Percentiles rank a stretch among this genome's conserved stretches.
These are phyloP conservation scores for Narthecium ossifragum DNA, from an alignment of 106 monocot species.

Conservation along the genomic window DNA sequence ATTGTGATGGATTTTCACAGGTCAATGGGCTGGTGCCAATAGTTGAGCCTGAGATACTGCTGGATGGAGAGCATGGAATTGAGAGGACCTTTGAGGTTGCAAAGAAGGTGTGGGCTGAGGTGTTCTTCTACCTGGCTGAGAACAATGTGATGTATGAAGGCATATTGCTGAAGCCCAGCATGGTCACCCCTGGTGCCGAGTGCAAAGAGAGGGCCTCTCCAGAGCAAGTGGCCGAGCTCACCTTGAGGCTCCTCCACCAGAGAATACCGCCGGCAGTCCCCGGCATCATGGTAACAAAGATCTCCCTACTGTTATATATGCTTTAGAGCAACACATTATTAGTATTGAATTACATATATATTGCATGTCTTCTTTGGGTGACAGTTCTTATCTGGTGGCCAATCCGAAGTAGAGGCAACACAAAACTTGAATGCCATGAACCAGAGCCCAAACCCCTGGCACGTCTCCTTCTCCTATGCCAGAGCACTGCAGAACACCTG, in stretches of 20 bases:
- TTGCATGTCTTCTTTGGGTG: background rate
- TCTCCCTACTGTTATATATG: too few species aligned
- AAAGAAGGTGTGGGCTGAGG: constrained; percentile 71
- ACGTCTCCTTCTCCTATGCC: constrained; percentile 78
- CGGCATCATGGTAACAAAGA: constrained; percentile 72
- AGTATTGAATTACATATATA: too few species aligned
- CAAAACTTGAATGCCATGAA: constrained; percentile 81
- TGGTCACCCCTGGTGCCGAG: constrained; percentile 77
- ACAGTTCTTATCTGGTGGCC: constrained; percentile 76
- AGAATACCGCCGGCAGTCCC: constrained; percentile 75
- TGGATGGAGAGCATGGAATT: constrained; percentile 78
- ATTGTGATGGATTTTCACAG: constrained; percentile 18
- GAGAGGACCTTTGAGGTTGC: constrained; percentile 74
- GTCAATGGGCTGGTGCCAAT: constrained; percentile 76
- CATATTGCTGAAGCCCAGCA: constrained; percentile 76
- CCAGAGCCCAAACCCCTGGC: constrained; percentile 75
- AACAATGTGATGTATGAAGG: constrained; percentile 80
- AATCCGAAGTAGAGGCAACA: constrained; percentile 82
- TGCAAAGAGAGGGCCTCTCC: constrained; percentile 66
- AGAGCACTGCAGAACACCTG: constrained; percentile 78
- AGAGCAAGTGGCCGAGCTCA: constrained; percentile 54
- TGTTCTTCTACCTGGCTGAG: constrained; percentile 68
- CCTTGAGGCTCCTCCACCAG: constrained; percentile 60
- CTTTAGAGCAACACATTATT: too few species aligned
- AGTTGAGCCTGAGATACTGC: constrained; percentile 70